Percentiles rank a stretch among this genome's conserved stretches.
phyloP scores from a whole-genome alignment of 1,284 basidiomycete genomes.

The Apiotrichum domesticum region DNA sequence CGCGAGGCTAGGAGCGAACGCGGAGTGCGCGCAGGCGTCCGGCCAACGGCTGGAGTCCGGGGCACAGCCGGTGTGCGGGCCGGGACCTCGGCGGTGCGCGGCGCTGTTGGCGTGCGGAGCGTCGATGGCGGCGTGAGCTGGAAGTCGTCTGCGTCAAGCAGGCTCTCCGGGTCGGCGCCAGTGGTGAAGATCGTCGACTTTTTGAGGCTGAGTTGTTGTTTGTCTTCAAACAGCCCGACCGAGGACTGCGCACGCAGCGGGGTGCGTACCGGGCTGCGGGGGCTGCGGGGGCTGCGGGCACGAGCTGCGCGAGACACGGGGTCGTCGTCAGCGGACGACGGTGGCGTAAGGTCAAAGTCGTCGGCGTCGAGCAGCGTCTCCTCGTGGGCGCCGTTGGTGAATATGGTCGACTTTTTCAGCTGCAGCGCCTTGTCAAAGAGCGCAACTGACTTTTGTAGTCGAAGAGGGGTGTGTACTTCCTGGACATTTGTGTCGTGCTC shows the following conservation, averaged over 20 bases:
- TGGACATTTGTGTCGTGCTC: too few species aligned
- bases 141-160: conserved; percentile 14
- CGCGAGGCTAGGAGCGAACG: background rate
- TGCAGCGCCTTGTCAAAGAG: background rate
- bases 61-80: too few species aligned
- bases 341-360: conserved; percentile 15
- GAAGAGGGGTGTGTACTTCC: background rate
- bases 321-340: background rate
- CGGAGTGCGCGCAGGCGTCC: background rate
- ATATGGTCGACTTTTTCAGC: background rate
- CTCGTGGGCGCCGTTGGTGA: background rate
- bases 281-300: too few species aligned
- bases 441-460: background rate
- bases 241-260: background rate
- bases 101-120: background rate
- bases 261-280: background rate
- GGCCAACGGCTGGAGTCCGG: background rate
- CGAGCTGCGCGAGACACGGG: background rate
- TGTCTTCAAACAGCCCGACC: background rate
- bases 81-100: background rate
- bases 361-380: conserved; percentile 8
- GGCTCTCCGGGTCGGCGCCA: background rate
- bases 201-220: background rate
- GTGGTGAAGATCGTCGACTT: background rate
- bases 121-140: conserved; percentile 11